Evolutionary conservation across 2,329 filamentous ascomycete genomes (phyloP).

Genomic region (Talaromyces sp.): DNA sequence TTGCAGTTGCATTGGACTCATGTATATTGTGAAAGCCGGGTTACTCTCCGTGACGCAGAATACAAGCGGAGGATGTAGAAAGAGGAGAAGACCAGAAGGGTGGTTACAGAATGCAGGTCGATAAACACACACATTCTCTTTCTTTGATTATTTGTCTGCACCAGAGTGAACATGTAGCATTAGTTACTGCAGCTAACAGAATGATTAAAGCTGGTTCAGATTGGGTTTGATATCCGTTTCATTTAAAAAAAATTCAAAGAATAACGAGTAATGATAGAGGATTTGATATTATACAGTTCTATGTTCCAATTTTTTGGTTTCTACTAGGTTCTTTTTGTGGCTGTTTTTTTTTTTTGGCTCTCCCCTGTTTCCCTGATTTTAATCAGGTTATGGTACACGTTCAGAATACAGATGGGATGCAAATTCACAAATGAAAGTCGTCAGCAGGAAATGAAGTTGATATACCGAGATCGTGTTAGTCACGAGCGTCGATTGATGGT

Average conservation of each 20-base stretch:
- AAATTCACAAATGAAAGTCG: background rate
- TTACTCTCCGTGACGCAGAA: background rate
- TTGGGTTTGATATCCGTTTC: background rate
- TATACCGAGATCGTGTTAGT: background rate
- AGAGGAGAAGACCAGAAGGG: background rate
- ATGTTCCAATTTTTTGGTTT: background rate
- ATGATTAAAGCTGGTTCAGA: background rate
- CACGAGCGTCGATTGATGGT: background rate
- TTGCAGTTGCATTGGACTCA: background rate
- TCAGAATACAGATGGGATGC: conserved; percentile 1
- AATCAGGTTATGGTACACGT: background rate
- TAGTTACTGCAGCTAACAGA: background rate
- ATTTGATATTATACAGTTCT: conserved; percentile 17
- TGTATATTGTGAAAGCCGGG: background rate
- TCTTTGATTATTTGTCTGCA: background rate
- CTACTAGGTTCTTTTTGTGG: background rate
- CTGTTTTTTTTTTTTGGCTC: background rate
- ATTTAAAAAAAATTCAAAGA: background rate
- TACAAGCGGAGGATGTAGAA: background rate
- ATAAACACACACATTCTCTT: background rate
- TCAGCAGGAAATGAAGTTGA: background rate
- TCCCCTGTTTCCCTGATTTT: background rate
- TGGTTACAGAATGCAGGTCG: background rate
- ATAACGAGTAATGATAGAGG: conserved; percentile 18
- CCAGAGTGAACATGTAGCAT: background rate